Base-by-base conservation (phyloP, 108 stramenopile genomes). In the Schizochytrium sp. region DNA sequence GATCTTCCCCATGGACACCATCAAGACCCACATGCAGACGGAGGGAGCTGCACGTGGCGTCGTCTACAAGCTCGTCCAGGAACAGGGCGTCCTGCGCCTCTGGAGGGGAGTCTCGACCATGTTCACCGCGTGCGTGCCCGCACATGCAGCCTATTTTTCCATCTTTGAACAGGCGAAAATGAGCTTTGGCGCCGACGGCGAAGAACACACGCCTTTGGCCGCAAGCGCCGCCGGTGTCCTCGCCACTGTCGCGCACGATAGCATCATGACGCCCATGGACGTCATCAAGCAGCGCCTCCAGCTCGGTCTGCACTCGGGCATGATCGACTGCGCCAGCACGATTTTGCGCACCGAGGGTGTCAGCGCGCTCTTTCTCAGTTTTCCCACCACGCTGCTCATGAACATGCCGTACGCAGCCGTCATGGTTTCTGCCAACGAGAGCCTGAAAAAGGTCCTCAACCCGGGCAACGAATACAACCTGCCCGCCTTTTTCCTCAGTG, bases 281-380 rank as follows among this genome's bases (percentile, higher is more conserved):
- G 97, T 98, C n/a, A 90, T 99, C 90, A 99, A 99, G 94, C 99
- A 99, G 92, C 95, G 99, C 41, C 92, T 99, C 91, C 99, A 99
- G 90, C 93, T 99, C 72, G 99, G 99, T 12, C 96, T 98, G 91
- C 97, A 99, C 93, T 58, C 69, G 16, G 96, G 95, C 87, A 72
- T 96, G 58, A 18, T 89, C 4, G 92, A 96, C 92, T 94, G 95
- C 59, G 88, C 95, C 44, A 5, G 87, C n/a, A 59, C 76, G 8
- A 76, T 93, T 88, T 8, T 44, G 18, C 91, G 88, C 28, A 90
- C 83, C 23, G 99, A 98, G 92, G 99, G 96, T 69, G 88, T 90
- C 90, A 88, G 76, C 57, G 93, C 95, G 28, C 90, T 99, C 43
- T 97, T 95, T 88, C 94, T 97, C 29, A 94, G 94, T 44, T 97